Percentiles rank a stretch among this genome's conserved stretches.
Conservation (phyloP, 192 early-diverging fungal genomes). For the Backusella tarrabulga region DNA sequence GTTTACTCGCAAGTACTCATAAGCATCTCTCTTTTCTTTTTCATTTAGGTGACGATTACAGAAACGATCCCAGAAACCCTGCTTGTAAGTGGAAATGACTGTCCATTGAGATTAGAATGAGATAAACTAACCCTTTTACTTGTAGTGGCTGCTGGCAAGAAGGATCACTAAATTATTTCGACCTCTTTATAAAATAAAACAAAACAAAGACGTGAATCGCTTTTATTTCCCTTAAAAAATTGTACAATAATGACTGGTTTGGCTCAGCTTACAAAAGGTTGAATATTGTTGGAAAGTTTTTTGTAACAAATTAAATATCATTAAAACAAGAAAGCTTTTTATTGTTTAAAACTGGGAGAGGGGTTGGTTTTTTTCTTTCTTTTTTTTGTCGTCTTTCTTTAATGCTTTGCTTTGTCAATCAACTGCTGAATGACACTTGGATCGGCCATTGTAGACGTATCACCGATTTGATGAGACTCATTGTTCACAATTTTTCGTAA, state of each 20-base stretch:
- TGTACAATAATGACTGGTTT: background rate
- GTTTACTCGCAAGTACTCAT: background rate
- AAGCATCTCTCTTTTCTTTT: background rate
- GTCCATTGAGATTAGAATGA: background rate
- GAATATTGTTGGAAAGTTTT: background rate
- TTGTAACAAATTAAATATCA: background rate
- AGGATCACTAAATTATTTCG: constrained; percentile 32
- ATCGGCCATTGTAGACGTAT: constrained; percentile 12
- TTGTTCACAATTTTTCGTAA: constrained; percentile 89
- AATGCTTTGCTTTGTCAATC: background rate
- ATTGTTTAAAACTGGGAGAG: background rate
- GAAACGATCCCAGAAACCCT: constrained; percentile 59
- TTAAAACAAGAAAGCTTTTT: background rate
- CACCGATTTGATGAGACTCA: constrained; percentile 81
- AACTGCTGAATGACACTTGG: constrained; percentile 6
- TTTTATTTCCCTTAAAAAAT: constrained; percentile 8
- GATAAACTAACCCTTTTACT: background rate
- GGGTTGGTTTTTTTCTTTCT: background rate
- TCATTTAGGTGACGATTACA: constrained; percentile 44
- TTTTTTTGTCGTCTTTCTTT: background rate
- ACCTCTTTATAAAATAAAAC: background rate
- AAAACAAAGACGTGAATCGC: constrained; percentile 4
- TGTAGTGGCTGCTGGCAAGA: constrained; percentile 36
- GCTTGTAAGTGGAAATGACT: constrained; percentile 39
- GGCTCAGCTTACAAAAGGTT: too few species aligned